Conservation (phyloP, 345 rosid species). For the Camelina laxa region DNA sequence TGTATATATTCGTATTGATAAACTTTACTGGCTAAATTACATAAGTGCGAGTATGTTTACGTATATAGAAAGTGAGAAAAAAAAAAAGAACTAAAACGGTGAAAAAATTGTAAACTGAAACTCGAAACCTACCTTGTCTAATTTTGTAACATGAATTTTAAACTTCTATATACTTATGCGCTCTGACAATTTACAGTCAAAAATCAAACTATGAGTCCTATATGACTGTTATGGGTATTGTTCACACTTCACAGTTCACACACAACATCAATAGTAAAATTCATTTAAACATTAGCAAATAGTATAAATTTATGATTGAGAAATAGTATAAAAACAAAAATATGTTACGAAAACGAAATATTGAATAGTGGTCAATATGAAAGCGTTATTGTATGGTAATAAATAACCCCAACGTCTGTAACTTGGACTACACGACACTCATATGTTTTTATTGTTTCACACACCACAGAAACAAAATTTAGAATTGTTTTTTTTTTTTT, state of each 20-base stretch:
- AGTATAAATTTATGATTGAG: background rate
- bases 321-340: background rate
- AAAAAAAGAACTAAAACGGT: background rate
- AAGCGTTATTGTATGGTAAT: background rate
- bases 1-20: background rate
- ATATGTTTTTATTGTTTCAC: constrained; percentile 11
- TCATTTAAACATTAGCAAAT: background rate
- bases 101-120: background rate
- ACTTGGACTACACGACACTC: constrained; percentile 23
- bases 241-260: constrained; percentile 10
- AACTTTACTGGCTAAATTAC: background rate
- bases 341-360: background rate
- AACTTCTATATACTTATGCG: background rate
- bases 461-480: background rate
- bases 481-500: background rate
- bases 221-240: background rate
- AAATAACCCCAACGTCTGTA: constrained; percentile 12
- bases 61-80: background rate
- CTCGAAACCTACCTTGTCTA: background rate
- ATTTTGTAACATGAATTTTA: background rate
- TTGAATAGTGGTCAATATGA: background rate
- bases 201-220: background rate
- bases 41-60: background rate
- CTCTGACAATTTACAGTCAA: background rate
- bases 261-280: background rate